phyloP scores from a whole-genome alignment of 176 grass and related monocot genomes.

The Aegilops bicornis region DNA sequence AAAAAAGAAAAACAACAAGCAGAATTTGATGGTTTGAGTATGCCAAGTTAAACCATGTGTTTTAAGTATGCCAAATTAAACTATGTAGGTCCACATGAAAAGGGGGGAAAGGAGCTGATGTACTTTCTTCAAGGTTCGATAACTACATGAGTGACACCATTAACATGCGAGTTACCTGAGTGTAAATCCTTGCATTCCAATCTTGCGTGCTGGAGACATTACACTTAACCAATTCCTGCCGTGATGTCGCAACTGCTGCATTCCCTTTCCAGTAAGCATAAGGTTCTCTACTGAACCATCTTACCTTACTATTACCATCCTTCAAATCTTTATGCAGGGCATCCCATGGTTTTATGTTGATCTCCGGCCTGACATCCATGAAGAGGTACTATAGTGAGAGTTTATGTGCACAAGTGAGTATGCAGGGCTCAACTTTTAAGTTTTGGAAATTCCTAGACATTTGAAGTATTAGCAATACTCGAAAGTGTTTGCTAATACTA shows the following conservation, averaged over 20 bases:
- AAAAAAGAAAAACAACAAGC: not conserved
- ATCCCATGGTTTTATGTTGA: constrained; percentile 93
- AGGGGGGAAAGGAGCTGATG: not conserved
- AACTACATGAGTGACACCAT: not conserved
- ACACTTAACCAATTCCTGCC: constrained; percentile 68
- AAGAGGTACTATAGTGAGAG: not conserved
- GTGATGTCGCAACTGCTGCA: constrained; percentile 53
- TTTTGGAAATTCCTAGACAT: not conserved
- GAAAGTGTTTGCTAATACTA: not conserved
- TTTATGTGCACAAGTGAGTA: not conserved
- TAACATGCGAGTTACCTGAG: constrained; percentile 41
- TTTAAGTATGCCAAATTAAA: not conserved
- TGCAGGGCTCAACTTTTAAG: not conserved
- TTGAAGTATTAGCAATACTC: too few relatives aligned
- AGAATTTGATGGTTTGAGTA: not conserved
- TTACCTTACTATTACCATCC: constrained; percentile 46
- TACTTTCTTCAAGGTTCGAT: constrained; percentile 9
- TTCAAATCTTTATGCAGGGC: constrained; percentile 47
- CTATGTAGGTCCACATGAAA: not conserved
- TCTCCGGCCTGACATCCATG: constrained; percentile 65
- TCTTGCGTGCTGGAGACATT: constrained; percentile 65
- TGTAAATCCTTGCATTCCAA: constrained; percentile 82
- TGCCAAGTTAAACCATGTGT: too few relatives aligned
- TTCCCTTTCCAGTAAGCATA: constrained; percentile 98
- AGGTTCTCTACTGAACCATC: constrained; percentile 66